phyloP scores from a whole-genome alignment of 106 monocot species.

The Dendrobium officinale region DNA sequence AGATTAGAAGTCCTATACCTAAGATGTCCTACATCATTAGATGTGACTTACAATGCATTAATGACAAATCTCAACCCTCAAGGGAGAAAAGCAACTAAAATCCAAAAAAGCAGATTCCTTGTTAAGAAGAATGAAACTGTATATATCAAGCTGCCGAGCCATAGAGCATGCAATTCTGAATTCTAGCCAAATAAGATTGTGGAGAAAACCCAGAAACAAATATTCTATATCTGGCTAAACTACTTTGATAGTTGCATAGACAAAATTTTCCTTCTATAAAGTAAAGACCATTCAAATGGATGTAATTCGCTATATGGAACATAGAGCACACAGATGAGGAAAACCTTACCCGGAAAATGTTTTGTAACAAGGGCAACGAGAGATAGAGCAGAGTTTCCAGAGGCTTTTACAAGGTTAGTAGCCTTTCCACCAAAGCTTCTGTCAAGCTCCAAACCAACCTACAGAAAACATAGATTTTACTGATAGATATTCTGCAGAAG shows the following conservation, averaged over 20 bases:
- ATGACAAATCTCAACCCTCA: no score
- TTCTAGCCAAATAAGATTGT: background rate
- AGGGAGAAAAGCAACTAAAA: background rate
- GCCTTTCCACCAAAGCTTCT: conserved; percentile 79
- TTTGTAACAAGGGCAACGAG: conserved; percentile 66
- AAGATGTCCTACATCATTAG: no score
- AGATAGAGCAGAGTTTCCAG: conserved; percentile 67
- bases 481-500: background rate
- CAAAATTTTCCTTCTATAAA: background rate
- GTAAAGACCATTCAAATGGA: background rate
- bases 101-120: background rate
- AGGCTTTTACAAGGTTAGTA: conserved; percentile 78
- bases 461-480: background rate
- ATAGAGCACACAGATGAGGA: background rate
- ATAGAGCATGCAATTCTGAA: background rate
- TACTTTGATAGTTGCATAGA: background rate
- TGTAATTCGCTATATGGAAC: background rate
- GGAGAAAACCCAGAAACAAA: background rate
- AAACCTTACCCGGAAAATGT: conserved; percentile 77
- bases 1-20: no score
- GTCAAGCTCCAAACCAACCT: conserved; percentile 86
- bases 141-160: background rate
- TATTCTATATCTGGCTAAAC: background rate
- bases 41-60: no score
- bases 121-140: background rate